Percentiles rank a stretch among this genome's conserved stretches.
These are phyloP conservation scores for Coemansia sp. DNA, from an alignment of 192 early-diverging fungal genomes.

Conservation along the genomic window DNA sequence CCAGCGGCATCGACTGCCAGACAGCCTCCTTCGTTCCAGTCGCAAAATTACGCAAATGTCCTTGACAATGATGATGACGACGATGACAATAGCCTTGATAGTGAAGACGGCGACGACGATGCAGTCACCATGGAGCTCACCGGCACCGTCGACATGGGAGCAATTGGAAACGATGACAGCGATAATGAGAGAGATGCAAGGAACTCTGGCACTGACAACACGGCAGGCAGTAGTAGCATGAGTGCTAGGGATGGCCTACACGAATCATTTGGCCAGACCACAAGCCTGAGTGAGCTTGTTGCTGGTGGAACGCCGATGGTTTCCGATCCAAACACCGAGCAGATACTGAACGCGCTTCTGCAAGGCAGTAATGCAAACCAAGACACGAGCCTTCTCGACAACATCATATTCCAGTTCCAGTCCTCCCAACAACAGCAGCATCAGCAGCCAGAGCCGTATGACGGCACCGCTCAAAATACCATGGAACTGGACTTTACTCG, in stretches of 20 bases:
- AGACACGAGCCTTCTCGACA: slow-evolving; percentile 45
- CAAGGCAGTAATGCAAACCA: slow-evolving; percentile 22
- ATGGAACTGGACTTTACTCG: slow-evolving; percentile 32
- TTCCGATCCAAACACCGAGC: slow-evolving; percentile 1
- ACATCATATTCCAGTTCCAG: slow-evolving; percentile 48
- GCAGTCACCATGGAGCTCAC: slow-evolving; percentile 49
- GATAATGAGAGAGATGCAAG: neutral
- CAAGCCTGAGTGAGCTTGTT: neutral
- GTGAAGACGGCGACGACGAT: slow-evolving; percentile 35
- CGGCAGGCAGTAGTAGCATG: neutral
- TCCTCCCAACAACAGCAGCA: slow-evolving; percentile 13
- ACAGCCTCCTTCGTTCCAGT: neutral
- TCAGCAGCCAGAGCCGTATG: slow-evolving; percentile 6
- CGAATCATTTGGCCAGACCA: neutral
- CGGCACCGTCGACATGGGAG: slow-evolving; percentile 37
- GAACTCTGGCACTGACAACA: neutral
- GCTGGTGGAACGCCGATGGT: neutral
- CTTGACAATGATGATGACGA: slow-evolving; percentile 19
- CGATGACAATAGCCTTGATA: slow-evolving; percentile 23
- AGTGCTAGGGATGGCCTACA: neutral
- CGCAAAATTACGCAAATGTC: slow-evolving; percentile 9
- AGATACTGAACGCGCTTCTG: slow-evolving; percentile 22
- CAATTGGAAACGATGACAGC: slow-evolving; percentile 4
- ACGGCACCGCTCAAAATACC: slow-evolving; percentile 4
- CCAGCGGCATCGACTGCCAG: neutral